Percentiles rank a stretch among this genome's conserved stretches.
Conservation (phyloP, 2,329 filamentous ascomycete genomes). For the Xenoacremonium recifei region DNA sequence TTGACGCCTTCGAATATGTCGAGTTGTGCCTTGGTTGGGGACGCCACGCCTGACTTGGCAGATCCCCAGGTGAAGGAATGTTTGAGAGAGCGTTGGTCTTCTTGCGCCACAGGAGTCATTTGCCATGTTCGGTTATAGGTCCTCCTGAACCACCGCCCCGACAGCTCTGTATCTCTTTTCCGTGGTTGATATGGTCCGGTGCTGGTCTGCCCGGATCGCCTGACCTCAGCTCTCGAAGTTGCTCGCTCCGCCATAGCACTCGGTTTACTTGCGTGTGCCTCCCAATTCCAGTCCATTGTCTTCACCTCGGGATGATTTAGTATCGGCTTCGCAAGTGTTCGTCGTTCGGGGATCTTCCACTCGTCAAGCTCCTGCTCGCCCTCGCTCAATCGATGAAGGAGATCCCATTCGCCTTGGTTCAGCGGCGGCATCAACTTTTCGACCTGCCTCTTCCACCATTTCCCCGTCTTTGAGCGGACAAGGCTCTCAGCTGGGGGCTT, state of each 20-base stretch:
- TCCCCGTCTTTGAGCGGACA: constrained; percentile 40
- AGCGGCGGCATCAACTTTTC: constrained; percentile 55
- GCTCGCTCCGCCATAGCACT: constrained; percentile 37
- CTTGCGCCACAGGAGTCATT: constrained; percentile 41
- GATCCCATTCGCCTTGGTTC: constrained; percentile 53
- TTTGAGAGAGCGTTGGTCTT: constrained; percentile 28
- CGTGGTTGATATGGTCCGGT: constrained; percentile 37
- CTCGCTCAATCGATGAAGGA: constrained; percentile 44
- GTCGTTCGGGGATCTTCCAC: constrained; percentile 37
- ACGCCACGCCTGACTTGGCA: constrained; percentile 22
- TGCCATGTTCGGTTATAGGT: constrained; percentile 48
- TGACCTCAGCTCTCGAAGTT: constrained; percentile 29
- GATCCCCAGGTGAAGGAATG: constrained; percentile 48
- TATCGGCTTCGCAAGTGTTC: constrained; percentile 17
- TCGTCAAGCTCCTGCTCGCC: constrained; percentile 37
- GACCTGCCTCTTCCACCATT: constrained; percentile 46
- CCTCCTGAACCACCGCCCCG: constrained; percentile 44
- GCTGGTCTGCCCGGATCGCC: constrained; percentile 35
- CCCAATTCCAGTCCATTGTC: constrained; percentile 40
- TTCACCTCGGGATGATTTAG: neutral
- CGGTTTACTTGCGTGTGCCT: constrained; percentile 37
- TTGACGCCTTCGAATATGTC: constrained; percentile 50
- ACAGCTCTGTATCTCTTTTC: constrained; percentile 31
- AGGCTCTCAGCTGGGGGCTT: constrained; percentile 39
- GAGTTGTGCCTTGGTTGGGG: constrained; percentile 32